phyloP scores from a whole-genome alignment of 2,329 filamentous ascomycete species.

The Colletotrichum endophyticum region DNA sequence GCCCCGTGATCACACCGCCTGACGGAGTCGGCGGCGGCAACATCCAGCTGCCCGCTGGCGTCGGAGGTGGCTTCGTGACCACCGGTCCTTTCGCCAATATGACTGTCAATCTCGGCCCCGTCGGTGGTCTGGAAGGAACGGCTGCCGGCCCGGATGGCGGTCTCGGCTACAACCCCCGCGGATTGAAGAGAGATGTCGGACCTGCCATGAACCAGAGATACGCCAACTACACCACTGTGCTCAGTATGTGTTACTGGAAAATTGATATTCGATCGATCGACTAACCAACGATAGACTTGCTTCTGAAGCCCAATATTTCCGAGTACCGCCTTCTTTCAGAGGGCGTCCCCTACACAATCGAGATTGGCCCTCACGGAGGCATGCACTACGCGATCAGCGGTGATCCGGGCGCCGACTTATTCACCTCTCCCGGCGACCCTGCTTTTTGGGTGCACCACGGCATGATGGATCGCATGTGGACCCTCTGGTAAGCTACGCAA shows the following conservation, averaged over 20 bases:
- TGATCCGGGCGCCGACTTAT: slow-evolving; percentile 36
- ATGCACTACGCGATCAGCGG: slow-evolving; percentile 35
- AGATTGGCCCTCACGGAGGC: slow-evolving; percentile 35
- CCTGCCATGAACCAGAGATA: slow-evolving; percentile 32
- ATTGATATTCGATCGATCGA: neutral
- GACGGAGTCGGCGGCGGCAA: slow-evolving; percentile 27
- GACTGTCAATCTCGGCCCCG: slow-evolving; percentile 37
- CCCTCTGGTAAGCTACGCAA: slow-evolving; percentile 20
- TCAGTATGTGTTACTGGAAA: neutral
- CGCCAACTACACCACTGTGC: slow-evolving; percentile 32
- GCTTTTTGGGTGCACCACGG: slow-evolving; percentile 28
- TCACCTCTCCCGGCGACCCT: slow-evolving; percentile 26
- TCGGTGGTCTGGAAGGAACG: slow-evolving; percentile 24
- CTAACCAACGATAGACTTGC: slow-evolving; percentile 24
- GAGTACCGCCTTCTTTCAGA: slow-evolving; percentile 39
- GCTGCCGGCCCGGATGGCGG: slow-evolving; percentile 26
- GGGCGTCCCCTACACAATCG: slow-evolving; percentile 31
- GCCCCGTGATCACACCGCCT: slow-evolving; percentile 30
- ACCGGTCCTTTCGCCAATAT: slow-evolving; percentile 48
- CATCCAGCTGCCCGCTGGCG: slow-evolving; percentile 32
- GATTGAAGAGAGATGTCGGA: slow-evolving; percentile 33
- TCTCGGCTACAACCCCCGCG: slow-evolving; percentile 40
- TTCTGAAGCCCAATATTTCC: slow-evolving; percentile 32
- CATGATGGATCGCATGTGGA: slow-evolving; percentile 32
- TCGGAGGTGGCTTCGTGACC: slow-evolving; percentile 56